Evolutionary conservation across 805 yeast genomes (phyloP).

Genomic region (Maudiozyma pseudohumilis): DNA sequence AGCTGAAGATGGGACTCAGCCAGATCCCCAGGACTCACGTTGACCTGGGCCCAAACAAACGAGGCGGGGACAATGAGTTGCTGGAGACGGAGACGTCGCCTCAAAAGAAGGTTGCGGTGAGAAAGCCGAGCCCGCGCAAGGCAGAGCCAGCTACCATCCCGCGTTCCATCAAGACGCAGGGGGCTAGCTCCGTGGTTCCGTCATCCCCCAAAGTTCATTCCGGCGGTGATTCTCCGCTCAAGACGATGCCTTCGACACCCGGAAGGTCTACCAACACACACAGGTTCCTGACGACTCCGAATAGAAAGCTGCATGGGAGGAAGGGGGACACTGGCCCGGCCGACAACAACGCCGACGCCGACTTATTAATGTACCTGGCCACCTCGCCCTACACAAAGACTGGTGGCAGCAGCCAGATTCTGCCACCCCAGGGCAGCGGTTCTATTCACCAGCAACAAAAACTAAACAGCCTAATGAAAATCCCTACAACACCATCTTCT

Average conservation of each 20-base stretch:
- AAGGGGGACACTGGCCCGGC: not conserved
- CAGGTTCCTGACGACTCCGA: slow-evolving; percentile 9
- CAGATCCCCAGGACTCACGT: slow-evolving; percentile 20
- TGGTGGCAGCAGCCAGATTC: not conserved
- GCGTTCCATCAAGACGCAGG: too few species aligned
- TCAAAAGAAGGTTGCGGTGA: too few species aligned
- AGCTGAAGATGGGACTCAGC: slow-evolving; percentile 25
- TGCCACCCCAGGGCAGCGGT: not conserved
- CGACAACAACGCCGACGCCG: slow-evolving; percentile 16
- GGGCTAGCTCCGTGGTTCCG: too few species aligned
- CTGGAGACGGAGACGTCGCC: slow-evolving; percentile 1
- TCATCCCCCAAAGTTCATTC: slow-evolving; percentile 2
- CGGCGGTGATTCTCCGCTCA: not conserved
- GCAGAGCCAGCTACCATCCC: too few species aligned
- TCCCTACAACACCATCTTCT: slow-evolving; percentile 24
- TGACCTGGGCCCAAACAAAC: slow-evolving; percentile 4
- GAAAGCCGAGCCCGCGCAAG: not conserved
- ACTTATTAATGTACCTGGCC: slow-evolving; percentile 29
- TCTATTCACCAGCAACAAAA: not conserved
- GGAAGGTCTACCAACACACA: slow-evolving; percentile 1
- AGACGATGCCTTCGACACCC: slow-evolving; percentile 7
- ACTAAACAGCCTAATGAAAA: slow-evolving; percentile 3
- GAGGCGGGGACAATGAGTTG: slow-evolving; percentile 3
- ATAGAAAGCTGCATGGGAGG: slow-evolving; percentile 1
- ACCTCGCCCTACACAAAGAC: slow-evolving; percentile 25